Evolutionary conservation across 768 basidiomycete genomes (phyloP).

Genomic region (Rhodotorula graminis): DNA sequence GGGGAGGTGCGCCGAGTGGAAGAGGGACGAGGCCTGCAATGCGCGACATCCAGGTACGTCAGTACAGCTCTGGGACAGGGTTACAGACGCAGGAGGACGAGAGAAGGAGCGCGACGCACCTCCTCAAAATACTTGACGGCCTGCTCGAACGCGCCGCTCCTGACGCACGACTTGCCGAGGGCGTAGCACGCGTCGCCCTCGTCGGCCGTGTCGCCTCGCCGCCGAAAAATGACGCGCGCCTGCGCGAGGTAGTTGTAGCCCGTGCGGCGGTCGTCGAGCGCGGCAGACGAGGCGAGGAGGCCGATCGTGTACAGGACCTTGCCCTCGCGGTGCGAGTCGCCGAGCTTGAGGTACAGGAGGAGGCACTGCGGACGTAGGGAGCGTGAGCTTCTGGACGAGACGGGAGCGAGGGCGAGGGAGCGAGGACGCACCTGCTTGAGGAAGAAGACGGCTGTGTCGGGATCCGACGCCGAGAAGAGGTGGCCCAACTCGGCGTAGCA

Average conservation of each 20-base stretch:
- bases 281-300: background rate
- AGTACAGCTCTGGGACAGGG: background rate
- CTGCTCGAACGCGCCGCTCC: background rate
- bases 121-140: constrained; percentile 25
- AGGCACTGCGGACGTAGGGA: background rate
- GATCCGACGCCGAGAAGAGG: constrained; percentile 3
- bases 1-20: background rate
- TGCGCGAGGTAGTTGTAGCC: constrained; percentile 4
- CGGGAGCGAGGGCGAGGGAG: background rate
- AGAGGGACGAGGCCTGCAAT: constrained; percentile 3
- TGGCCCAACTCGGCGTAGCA: constrained; percentile 23
- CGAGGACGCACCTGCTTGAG: constrained; percentile 10
- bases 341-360: constrained; percentile 21
- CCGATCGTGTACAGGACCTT: constrained; percentile 12
- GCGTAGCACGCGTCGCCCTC: constrained; percentile 12
- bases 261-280: background rate
- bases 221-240: constrained; percentile 9
- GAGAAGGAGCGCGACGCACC: background rate
- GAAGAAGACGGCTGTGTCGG: constrained; percentile 1
- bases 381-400: background rate
- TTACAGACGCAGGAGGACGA: no score
- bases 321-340: constrained; percentile 11
- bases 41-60: background rate
- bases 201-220: background rate
- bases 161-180: constrained; percentile 18